phyloP scores from a whole-genome alignment of 208 protist species.

The Trypanosoma brucei region DNA sequence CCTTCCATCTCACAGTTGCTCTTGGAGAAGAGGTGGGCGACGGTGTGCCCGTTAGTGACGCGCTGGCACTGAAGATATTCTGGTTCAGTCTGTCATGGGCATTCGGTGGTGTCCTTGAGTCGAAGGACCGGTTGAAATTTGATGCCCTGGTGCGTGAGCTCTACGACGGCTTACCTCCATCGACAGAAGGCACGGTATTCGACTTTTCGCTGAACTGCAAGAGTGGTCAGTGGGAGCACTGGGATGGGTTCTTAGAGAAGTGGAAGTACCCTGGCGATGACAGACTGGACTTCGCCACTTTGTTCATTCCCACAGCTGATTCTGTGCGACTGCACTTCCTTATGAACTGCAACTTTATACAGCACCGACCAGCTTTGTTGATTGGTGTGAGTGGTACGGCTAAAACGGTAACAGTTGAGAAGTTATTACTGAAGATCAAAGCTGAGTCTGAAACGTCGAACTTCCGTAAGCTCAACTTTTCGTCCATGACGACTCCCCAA shows the following conservation, averaged over 20 bases:
- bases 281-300: slow-evolving; percentile 89
- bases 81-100: slow-evolving; percentile 93
- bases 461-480: slow-evolving; percentile 94
- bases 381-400: slow-evolving; percentile 93
- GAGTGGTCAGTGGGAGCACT: slow-evolving; percentile 86
- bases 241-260: slow-evolving; percentile 79
- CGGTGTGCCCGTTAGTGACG: slow-evolving; percentile 64
- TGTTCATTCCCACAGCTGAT: slow-evolving; percentile 96
- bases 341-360: slow-evolving; percentile 82
- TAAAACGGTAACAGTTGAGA: slow-evolving; percentile 93
- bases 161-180: slow-evolving; percentile 54
- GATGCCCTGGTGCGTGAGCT: slow-evolving; percentile 84
- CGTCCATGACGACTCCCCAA: slow-evolving; percentile 90
- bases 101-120: slow-evolving; percentile 93
- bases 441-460: slow-evolving; percentile 70
- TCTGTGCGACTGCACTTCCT: slow-evolving; percentile 94
- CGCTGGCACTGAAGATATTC: slow-evolving; percentile 90
- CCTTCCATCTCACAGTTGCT: slow-evolving; percentile 87
- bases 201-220: slow-evolving; percentile 94
- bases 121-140: slow-evolving; percentile 90
- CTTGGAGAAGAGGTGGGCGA: slow-evolving; percentile 85
- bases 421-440: slow-evolving; percentile 86
- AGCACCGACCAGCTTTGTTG: slow-evolving; percentile 82
- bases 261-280: slow-evolving; percentile 93
- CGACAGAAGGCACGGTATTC: slow-evolving; percentile 83